phyloP scores from a whole-genome alignment of 2,329 filamentous ascomycete species.

The Orbilia javanica region DNA sequence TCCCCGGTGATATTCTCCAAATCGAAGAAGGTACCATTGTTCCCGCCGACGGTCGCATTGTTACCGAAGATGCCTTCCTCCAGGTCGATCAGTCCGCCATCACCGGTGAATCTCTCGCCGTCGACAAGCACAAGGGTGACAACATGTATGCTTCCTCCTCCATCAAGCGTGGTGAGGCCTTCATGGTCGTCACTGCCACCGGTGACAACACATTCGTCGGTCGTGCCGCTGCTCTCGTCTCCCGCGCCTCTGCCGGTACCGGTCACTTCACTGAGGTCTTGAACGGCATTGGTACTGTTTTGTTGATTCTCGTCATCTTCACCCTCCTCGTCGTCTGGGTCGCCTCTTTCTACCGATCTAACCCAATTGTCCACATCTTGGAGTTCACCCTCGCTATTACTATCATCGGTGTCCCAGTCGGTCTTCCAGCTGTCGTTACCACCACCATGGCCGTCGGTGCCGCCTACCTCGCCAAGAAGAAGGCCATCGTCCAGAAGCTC shows the following conservation, averaged over 20 bases:
- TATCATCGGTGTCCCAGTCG: conserved; percentile 91
- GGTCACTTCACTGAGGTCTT: conserved; percentile 94
- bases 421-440: conserved; percentile 91
- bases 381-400: conserved; percentile 89
- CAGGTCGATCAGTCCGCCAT: conserved; percentile 94
- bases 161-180: conserved; percentile 90
- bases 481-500: conserved; percentile 93
- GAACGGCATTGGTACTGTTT: conserved; percentile 84
- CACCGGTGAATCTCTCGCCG: conserved; percentile 90
- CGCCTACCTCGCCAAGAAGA: conserved; percentile 89
- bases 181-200: conserved; percentile 83
- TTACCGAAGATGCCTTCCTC: conserved; percentile 84
- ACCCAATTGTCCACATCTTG: conserved; percentile 81
- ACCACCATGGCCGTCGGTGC: conserved; percentile 96
- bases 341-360: conserved; percentile 87
- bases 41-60: conserved; percentile 86
- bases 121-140: conserved; percentile 87
- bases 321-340: conserved; percentile 88
- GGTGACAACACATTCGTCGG: conserved; percentile 93
- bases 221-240: conserved; percentile 86
- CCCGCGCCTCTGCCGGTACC: conserved; percentile 77
- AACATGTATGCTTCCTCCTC: conserved; percentile 86
- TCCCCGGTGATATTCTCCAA: conserved; percentile 89
- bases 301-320: conserved; percentile 83
- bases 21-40: conserved; percentile 94